phyloP scores from a whole-genome alignment of 2,329 filamentous ascomycete genomes.

The Colletotrichum tabaci region DNA sequence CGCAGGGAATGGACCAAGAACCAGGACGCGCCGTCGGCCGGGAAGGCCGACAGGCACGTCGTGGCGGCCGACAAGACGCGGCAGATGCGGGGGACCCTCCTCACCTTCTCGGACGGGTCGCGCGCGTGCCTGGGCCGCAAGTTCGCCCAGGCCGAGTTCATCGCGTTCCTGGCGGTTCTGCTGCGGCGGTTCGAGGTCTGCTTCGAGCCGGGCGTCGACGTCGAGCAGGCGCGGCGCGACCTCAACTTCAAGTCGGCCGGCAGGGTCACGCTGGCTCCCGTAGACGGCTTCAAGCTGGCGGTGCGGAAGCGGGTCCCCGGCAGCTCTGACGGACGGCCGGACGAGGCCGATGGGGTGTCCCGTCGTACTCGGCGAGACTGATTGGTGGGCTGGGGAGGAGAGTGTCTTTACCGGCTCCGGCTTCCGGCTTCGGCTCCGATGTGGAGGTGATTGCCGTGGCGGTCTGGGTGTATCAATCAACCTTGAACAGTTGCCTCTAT shows the following conservation, averaged over 20 bases:
- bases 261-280: neutral
- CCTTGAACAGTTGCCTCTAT: too few species aligned
- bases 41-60: conserved; percentile 3
- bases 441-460: too few species aligned
- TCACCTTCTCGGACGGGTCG: conserved; percentile 11
- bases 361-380: too few species aligned
- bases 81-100: conserved; percentile 7
- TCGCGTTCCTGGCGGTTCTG: conserved; percentile 5
- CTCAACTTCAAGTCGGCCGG: conserved; percentile 4
- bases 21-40: neutral
- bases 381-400: too few species aligned
- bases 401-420: too few species aligned
- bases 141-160: conserved; percentile 10
- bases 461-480: too few species aligned
- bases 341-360: neutral
- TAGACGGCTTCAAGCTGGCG: conserved; percentile 2
- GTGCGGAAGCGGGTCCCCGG: neutral
- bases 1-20: conserved; percentile 2
- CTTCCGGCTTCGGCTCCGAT: too few species aligned
- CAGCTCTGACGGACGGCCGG: neutral
- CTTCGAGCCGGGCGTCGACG: conserved; percentile 9
- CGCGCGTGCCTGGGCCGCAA: conserved; percentile 7
- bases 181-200: conserved; percentile 2
- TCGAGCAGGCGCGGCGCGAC: conserved; percentile 8
- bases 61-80: conserved; percentile 11